A percentile compares a stretch with the other conserved stretches of the same genome.
Evolutionary conservation across 2,329 filamentous ascomycete genomes (phyloP).

Genomic region (Penicillium crustosum): DNA sequence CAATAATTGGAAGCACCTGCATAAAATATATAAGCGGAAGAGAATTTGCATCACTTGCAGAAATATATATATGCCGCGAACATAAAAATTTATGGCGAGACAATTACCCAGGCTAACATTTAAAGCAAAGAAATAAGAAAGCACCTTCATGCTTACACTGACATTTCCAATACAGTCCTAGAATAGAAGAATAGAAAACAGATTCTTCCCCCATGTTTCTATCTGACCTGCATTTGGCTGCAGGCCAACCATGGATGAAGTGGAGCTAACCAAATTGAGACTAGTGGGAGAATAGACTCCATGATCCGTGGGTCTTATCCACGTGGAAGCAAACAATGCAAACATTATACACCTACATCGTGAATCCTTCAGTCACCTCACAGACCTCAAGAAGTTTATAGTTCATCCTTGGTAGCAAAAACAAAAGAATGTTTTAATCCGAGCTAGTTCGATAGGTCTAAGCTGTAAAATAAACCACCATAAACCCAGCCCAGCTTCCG

Average conservation of each 20-base stretch:
- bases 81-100: background rate
- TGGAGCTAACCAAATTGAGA: constrained; percentile 15
- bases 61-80: background rate
- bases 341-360: constrained; percentile 14
- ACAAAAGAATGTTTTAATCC: background rate
- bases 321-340: constrained; percentile 28
- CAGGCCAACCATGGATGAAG: constrained; percentile 19
- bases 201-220: constrained; percentile 12
- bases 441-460: constrained; percentile 16
- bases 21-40: background rate
- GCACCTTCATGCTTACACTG: background rate
- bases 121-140: background rate
- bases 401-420: background rate
- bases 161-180: background rate
- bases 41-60: background rate
- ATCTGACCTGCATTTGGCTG: constrained; percentile 19
- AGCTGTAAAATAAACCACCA: constrained; percentile 81
- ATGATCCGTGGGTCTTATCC: constrained; percentile 23
- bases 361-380: background rate
- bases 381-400: background rate
- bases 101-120: background rate
- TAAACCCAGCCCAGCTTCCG: constrained; percentile 91
- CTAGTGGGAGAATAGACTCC: constrained; percentile 22
- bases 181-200: background rate
- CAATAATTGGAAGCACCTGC: background rate